Evolutionary conservation across 2,329 filamentous ascomycete species (phyloP).

Genomic region (Alternaria sp.): DNA sequence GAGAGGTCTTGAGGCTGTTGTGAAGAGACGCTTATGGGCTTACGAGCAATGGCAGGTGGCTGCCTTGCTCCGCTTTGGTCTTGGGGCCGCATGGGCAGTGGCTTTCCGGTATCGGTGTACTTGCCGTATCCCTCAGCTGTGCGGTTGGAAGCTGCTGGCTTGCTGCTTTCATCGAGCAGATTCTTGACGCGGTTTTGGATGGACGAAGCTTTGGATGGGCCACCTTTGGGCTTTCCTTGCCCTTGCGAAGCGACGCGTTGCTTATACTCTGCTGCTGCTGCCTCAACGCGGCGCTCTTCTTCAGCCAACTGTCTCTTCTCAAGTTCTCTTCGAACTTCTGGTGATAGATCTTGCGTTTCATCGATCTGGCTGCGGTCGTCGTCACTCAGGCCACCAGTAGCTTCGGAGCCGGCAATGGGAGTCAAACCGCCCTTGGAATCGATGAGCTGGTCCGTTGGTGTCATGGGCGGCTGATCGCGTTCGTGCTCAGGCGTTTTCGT

Average conservation of each 20-base stretch:
- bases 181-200: constrained; percentile 93
- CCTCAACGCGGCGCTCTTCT: constrained; percentile 88
- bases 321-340: constrained; percentile 87
- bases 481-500: constrained; percentile 33
- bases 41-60: constrained; percentile 48
- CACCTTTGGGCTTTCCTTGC: constrained; percentile 51
- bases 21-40: constrained; percentile 52
- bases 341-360: constrained; percentile 74
- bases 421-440: constrained; percentile 51
- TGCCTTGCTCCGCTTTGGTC: constrained; percentile 31
- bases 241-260: constrained; percentile 71
- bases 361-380: constrained; percentile 69
- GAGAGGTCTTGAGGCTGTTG: constrained; percentile 30
- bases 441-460: constrained; percentile 32
- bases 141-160: constrained; percentile 61
- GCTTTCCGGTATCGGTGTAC: constrained; percentile 65
- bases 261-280: constrained; percentile 86
- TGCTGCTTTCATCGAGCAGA: constrained; percentile 74
- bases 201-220: constrained; percentile 70
- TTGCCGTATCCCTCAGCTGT: constrained; percentile 91
- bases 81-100: constrained; percentile 37
- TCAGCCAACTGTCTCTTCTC: constrained; percentile 81
- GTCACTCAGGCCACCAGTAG: constrained; percentile 71
- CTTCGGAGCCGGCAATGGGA: constrained; percentile 78
- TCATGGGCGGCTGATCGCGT: constrained; percentile 33